These are phyloP conservation scores for Amanita rimosa DNA, from an alignment of 768 basidiomycete species.

Conservation along the genomic window DNA sequence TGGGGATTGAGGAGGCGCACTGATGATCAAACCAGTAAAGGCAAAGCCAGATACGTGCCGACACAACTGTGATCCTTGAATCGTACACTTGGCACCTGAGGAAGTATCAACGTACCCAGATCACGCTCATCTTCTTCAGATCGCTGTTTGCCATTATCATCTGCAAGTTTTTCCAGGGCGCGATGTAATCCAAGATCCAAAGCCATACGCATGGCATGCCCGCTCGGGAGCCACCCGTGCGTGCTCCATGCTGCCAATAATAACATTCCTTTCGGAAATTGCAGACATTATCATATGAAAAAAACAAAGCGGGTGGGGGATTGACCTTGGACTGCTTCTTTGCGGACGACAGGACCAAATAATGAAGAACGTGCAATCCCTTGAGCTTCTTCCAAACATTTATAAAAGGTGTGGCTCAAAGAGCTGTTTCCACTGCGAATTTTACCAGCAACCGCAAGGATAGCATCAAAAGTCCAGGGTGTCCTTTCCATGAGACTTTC, in stretches of 20 bases:
- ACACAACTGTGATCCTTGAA: slow-evolving; percentile 48
- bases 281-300: slow-evolving; percentile 10
- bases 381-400: slow-evolving; percentile 89
- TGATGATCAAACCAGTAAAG: slow-evolving; percentile 96
- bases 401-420: slow-evolving; percentile 77
- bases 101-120: slow-evolving; percentile 40
- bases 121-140: slow-evolving; percentile 81
- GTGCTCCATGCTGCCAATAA: slow-evolving; percentile 90
- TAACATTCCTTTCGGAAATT: slow-evolving; percentile 58
- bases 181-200: slow-evolving; percentile 88
- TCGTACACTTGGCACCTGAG: slow-evolving; percentile 4
- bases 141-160: slow-evolving; percentile 54
- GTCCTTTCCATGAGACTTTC: slow-evolving; percentile 86
- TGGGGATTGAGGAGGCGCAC: slow-evolving; percentile 29
- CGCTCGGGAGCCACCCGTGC: slow-evolving; percentile 90
- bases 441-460: slow-evolving; percentile 86
- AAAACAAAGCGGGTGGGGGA: slow-evolving; percentile 11
- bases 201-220: slow-evolving; percentile 95
- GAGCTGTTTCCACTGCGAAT: slow-evolving; percentile 87
- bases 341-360: slow-evolving; percentile 87
- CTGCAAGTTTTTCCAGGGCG: slow-evolving; percentile 84
- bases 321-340: slow-evolving; percentile 88
- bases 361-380: slow-evolving; percentile 90
- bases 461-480: slow-evolving; percentile 92
- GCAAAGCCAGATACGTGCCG: slow-evolving; percentile 89